phyloP scores from a whole-genome alignment of 192 early-diverging fungal genomes.

The Funneliformis geosporum region DNA sequence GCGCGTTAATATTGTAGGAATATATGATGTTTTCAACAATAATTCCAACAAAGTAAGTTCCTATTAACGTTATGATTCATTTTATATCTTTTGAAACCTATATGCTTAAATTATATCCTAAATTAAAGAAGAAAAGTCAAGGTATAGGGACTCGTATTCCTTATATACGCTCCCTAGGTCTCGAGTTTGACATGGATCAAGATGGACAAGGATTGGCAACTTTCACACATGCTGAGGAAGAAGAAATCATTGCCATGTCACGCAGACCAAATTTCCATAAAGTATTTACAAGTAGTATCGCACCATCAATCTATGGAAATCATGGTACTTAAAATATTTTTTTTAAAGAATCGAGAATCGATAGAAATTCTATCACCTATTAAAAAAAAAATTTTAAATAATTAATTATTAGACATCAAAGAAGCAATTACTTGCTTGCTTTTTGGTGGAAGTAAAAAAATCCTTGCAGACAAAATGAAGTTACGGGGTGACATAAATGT shows the following conservation, averaged over 20 bases:
- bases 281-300: conserved; percentile 90
- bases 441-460: conserved; percentile 95
- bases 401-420: conserved; percentile 81
- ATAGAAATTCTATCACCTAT: conserved; percentile 6
- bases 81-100: neutral
- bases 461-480: conserved; percentile 95
- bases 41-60: conserved; percentile 42
- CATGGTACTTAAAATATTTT: conserved; percentile 53
- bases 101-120: neutral
- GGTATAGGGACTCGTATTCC: conserved; percentile 88
- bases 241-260: conserved; percentile 87
- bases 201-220: conserved; percentile 58
- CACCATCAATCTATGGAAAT: conserved; percentile 95
- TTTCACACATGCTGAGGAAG: conserved; percentile 92
- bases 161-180: conserved; percentile 76
- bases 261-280: conserved; percentile 85
- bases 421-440: conserved; percentile 91
- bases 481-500: conserved; percentile 98
- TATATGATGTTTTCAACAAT: conserved; percentile 92
- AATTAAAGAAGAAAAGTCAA: conserved; percentile 11
- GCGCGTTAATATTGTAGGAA: conserved; percentile 89
- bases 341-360: neutral
- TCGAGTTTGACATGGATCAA: conserved; percentile 77
- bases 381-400: conserved; percentile 9
- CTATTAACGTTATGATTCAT: conserved; percentile 29